Evolutionary conservation across 441 rosid genomes (phyloP), one percentile per base, ranked within the genome.

Genomic region (Gossypium trilobum): DNA sequence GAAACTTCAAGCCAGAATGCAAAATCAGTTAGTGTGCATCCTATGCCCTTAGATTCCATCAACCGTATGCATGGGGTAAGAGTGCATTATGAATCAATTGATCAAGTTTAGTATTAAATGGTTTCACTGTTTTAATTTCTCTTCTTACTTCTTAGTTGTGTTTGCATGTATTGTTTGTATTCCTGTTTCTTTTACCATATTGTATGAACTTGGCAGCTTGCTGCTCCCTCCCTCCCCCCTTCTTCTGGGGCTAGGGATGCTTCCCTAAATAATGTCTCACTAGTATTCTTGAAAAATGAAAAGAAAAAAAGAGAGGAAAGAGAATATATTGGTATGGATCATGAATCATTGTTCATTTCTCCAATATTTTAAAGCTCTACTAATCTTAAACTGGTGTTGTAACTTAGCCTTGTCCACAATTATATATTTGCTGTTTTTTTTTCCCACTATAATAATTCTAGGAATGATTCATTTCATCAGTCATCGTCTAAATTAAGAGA

Each of bases 21-120:
- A 25, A 85, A 74, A 73, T 79, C 85, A 33, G 75, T 86, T 16
- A 78, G 78, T 9, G 83, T 85, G 59, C 88, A 81, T 77, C 89
- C 92, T 42, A 74, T 87, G 62, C 84, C 89, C 33, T 52, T 81
- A 42, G 86, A 83, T 56, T 80, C 78, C 69, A 51, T 56, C 68
- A 73, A 61, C 55, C 75, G 8, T 29, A 68, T 71, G 27, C 77
- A 66, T 39, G 84, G 61, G 84, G 95, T 87, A 80, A 76, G 80
- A 59, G 51, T 25, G 6, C 17, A 57, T 69, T 65, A 0, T 71
- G 23, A 20, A 13, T 48, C 48, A 51, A 51, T 51, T 51, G 46
- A 27, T 9, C 25, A 27, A 14, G 20, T 51, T 3, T 68, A 2
- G 7, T 16, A 4, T 27, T 14, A 8, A 27, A 68, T 14, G 9